These are phyloP conservation scores for Verticillium dahliae DNA, from an alignment of 2,329 filamentous ascomycete species.

Conservation along the genomic window DNA sequence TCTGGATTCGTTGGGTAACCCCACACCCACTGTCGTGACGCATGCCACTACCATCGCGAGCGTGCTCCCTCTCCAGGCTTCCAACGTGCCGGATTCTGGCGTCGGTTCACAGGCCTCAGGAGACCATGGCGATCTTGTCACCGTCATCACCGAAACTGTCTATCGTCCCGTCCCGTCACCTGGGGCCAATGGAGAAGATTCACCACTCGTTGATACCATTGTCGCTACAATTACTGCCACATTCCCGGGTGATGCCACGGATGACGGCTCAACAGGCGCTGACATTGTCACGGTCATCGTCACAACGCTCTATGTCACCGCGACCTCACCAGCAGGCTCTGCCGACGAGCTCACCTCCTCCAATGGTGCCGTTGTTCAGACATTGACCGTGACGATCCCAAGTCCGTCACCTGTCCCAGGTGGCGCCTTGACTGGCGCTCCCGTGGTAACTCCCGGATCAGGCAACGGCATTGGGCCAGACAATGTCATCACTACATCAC, in stretches of 20 bases:
- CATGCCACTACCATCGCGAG: conserved; percentile 1
- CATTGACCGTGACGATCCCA: not conserved
- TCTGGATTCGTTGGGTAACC: not conserved
- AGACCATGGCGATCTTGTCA: not conserved
- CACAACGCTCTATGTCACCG: not conserved
- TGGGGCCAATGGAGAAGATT: not conserved
- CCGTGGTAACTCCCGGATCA: not conserved
- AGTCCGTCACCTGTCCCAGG: not conserved
- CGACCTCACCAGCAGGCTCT: not conserved
- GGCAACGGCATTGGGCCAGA: not conserved
- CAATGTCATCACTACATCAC: conserved; percentile 13
- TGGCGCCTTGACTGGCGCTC: not conserved
- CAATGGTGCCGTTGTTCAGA: not conserved
- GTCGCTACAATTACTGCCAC: conserved; percentile 1
- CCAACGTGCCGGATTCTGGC: not conserved
- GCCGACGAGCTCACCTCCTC: not conserved
- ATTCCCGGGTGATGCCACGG: not conserved
- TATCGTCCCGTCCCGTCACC: not conserved
- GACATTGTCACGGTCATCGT: not conserved
- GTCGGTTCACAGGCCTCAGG: not conserved
- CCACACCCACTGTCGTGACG: not conserved
- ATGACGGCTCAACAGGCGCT: not conserved
- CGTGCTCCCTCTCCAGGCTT: not conserved
- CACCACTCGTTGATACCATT: not conserved
- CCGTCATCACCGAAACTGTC: conserved; percentile 1